A percentile compares a stretch with the other conserved stretches of the same genome.
These are phyloP conservation scores for Combretum micranthum DNA, from an alignment of 345 rosid species.

Conservation along the genomic window DNA sequence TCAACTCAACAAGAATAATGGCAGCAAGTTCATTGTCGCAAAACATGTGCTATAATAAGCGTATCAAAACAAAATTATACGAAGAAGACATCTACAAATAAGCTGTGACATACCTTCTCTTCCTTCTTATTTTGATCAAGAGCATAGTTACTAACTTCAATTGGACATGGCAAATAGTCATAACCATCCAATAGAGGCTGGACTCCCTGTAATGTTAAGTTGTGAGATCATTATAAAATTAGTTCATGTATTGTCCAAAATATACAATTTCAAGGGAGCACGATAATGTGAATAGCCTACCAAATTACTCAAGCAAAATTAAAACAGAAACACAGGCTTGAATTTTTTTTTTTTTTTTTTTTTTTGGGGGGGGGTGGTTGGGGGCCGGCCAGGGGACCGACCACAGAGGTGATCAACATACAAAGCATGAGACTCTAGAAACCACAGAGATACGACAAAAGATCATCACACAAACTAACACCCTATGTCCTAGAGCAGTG, in stretches of 20 bases:
- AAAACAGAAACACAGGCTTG: too few species aligned
- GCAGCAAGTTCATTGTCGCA: not conserved
- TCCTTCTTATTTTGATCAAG: constrained; percentile 85
- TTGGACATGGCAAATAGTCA: constrained; percentile 79
- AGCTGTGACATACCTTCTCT: constrained; percentile 56
- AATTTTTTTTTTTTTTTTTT: too few species aligned
- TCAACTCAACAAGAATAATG: constrained; percentile 14
- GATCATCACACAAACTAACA: too few species aligned
- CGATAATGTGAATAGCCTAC: too few species aligned
- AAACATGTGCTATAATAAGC: not conserved
- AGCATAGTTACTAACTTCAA: constrained; percentile 85
- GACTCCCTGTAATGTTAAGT: constrained; percentile 55
- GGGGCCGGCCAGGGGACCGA: too few species aligned
- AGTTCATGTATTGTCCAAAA: not conserved
- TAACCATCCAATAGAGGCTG: constrained; percentile 90
- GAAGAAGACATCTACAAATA: constrained; percentile 6
- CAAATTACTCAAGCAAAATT: too few species aligned
- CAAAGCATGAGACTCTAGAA: too few species aligned
- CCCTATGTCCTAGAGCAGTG: too few species aligned
- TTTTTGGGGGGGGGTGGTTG: too few species aligned
- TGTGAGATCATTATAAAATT: constrained; percentile 5
- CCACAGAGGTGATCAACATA: too few species aligned
- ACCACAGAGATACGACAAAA: too few species aligned
- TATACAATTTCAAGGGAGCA: not conserved
- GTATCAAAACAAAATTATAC: not conserved